Percentiles rank a stretch among this genome's conserved stretches.
Conservation (phyloP, 768 basidiomycete genomes). For the Fibroporia radiculosa region DNA sequence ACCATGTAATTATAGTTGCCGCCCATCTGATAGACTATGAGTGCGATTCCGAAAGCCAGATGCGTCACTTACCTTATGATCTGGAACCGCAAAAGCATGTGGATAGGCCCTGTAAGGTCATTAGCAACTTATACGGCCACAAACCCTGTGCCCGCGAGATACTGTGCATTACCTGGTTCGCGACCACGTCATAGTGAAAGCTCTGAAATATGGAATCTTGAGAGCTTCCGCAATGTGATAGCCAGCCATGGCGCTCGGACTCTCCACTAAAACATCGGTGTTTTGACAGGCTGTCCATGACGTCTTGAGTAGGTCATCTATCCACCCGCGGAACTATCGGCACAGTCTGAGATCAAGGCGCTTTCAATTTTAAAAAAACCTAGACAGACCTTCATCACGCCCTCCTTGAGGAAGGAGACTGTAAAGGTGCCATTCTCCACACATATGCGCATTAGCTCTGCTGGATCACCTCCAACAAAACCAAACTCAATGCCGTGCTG, state of each 20-base stretch:
- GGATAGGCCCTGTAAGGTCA: constrained; percentile 71
- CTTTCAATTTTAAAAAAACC: too few relatives aligned
- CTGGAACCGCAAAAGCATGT: constrained; percentile 96
- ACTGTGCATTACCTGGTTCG: constrained; percentile 71
- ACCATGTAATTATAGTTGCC: constrained; percentile 99
- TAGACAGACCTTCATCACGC: constrained; percentile 62
- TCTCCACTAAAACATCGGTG: constrained; percentile 90
- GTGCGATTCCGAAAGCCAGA: background rate
- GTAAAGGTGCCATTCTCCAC: constrained; percentile 98
- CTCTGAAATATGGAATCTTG: constrained; percentile 87
- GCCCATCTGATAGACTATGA: constrained; percentile 57
- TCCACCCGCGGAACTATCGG: constrained; percentile 88
- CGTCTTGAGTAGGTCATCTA: constrained; percentile 91
- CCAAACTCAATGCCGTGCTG: constrained; percentile 96
- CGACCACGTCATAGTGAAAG: constrained; percentile 98
- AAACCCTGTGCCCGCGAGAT: background rate
- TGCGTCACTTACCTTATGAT: constrained; percentile 77
- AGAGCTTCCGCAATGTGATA: constrained; percentile 96
- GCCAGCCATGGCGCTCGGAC: constrained; percentile 95
- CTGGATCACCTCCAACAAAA: constrained; percentile 93
- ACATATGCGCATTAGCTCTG: constrained; percentile 95
- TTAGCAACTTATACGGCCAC: background rate
- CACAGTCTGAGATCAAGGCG: background rate
- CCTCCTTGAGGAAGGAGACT: constrained; percentile 89
- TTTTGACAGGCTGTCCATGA: constrained; percentile 96